Evolutionary conservation across 352 stramenopile genomes (phyloP), one percentile per base, ranked within the genome.

Genomic region (Globisporangium recalcitrans): DNA sequence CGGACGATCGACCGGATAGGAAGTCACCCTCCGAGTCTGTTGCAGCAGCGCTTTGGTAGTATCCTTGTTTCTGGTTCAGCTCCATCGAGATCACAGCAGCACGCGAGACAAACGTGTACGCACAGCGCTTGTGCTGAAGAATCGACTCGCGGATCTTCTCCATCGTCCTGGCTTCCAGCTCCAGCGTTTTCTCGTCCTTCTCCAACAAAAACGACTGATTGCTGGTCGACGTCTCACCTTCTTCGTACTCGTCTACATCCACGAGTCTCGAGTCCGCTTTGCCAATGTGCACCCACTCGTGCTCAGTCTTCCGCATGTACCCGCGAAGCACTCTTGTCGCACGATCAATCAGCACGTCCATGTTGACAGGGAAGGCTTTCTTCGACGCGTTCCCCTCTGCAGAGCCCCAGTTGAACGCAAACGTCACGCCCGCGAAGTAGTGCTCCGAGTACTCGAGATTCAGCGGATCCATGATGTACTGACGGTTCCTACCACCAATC

Each of bases 401-500:
- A 55, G 60, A 59, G 44, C 51, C 60, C 74, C 83, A 90, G 58
- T 68, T 60, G 64, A 88, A 91, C 40, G 54, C 71, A 31, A 84
- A 88, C 16, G 69, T 77, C 58, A 80, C 74, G 13, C 74, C 74
- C 16, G 64, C 75, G 59, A 73, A 80, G 19, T 73, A 76, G 27
- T 76, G 73, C 29, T 77, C 73, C 42, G 64, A 56, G 29, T 75
- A 86, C 32, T 89, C 69, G 14, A 96, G 61, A 48, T 89, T 75
- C 32, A 93, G 63, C 16, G 82, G 75, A 59, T 95, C 86, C 78
- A 89, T 92, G n/a, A 96, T 75, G 60, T 94, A 96, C 63, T 93
- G 85, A 3, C 89, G 84, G 70, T 96, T 96, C 36, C 88, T 88
- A 11, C 97, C 97, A 40, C 97, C 97, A 48, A 99, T 93, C 74